Percentiles rank a stretch among this genome's conserved stretches.
These are phyloP conservation scores for Calonectria naviculata DNA, from an alignment of 2,329 filamentous ascomycete species.

Conservation along the genomic window DNA sequence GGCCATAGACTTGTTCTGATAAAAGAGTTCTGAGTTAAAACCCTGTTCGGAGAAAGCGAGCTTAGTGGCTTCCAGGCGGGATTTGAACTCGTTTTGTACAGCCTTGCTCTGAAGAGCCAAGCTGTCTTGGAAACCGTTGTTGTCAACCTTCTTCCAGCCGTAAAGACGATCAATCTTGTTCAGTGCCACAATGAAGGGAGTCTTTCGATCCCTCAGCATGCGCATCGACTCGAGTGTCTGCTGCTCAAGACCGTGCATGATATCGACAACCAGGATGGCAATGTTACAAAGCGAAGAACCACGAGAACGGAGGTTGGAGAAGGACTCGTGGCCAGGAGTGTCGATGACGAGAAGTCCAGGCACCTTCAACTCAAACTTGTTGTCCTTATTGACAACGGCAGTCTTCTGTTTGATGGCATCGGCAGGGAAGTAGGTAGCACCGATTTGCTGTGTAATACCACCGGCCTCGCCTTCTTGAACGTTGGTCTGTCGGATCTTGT, in stretches of 20 bases:
- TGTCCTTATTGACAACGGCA: slow-evolving; percentile 90
- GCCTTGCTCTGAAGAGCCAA: slow-evolving; percentile 90
- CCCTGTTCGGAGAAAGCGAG: slow-evolving; percentile 94
- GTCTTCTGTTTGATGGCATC: slow-evolving; percentile 95
- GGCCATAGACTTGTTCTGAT: slow-evolving; percentile 98
- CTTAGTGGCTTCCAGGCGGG: slow-evolving; percentile 91
- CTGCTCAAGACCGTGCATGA: slow-evolving; percentile 98
- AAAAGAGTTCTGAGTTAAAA: slow-evolving; percentile 97
- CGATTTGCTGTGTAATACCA: slow-evolving; percentile 99
- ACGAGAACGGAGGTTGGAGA: slow-evolving; percentile 96
- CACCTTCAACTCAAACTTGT: slow-evolving; percentile 94
- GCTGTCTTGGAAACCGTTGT: slow-evolving; percentile 98
- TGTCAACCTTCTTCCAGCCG: slow-evolving; percentile 98
- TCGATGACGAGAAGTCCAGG: slow-evolving; percentile 97
- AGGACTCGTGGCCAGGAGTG: slow-evolving; percentile 99
- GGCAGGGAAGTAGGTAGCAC: slow-evolving; percentile 98
- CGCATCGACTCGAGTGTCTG: slow-evolving; percentile 99
- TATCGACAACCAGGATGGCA: slow-evolving; percentile 98
- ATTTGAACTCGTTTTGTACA: slow-evolving; percentile 93
- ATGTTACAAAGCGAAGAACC: slow-evolving; percentile 99
- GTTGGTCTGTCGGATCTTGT: slow-evolving; percentile 98
- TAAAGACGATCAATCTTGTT: slow-evolving; percentile 99
- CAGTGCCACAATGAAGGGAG: slow-evolving; percentile 96
- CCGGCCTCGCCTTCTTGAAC: slow-evolving; percentile 99
- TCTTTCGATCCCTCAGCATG: slow-evolving; percentile 90